phyloP scores from a whole-genome alignment of 2,329 filamentous ascomycete genomes.

The Pseudogymnoascus sp. region DNA sequence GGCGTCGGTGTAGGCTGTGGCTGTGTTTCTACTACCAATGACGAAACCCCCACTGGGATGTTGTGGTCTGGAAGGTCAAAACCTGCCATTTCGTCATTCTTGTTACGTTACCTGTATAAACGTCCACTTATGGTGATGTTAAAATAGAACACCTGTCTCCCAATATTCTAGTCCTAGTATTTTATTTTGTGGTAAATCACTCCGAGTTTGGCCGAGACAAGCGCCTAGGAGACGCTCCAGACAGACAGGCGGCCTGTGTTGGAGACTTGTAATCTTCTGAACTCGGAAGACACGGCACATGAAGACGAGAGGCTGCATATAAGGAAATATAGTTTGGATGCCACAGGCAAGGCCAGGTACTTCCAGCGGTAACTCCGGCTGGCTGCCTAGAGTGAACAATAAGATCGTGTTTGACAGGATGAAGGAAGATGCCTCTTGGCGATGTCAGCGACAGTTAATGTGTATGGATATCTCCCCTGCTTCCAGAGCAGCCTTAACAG shows the following conservation, averaged over 20 bases:
- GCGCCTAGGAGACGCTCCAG: not conserved
- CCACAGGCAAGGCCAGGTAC: not conserved
- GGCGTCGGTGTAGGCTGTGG: not conserved
- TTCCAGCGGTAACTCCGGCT: not conserved
- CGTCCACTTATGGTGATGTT: not conserved
- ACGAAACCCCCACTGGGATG: not conserved
- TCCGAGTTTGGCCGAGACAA: not conserved
- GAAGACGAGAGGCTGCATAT: not conserved
- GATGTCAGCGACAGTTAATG: not conserved
- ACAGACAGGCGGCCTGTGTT: not conserved
- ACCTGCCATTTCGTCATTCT: not conserved
- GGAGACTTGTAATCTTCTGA: not conserved
- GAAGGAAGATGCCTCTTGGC: not conserved
- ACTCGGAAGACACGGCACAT: not conserved
- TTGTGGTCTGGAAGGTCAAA: not conserved
- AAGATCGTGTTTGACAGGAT: not conserved
- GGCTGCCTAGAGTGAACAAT: not conserved
- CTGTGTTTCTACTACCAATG: not conserved
- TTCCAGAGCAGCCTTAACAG: not conserved
- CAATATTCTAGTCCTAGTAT: not conserved
- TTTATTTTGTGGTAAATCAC: not conserved
- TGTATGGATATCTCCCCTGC: not conserved
- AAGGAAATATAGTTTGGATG: not conserved
- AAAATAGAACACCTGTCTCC: not conserved
- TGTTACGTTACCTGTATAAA: not conserved